Evolutionary conservation across 164 flowering plant species (phyloP).

Genomic region (Platanus orientalis): DNA sequence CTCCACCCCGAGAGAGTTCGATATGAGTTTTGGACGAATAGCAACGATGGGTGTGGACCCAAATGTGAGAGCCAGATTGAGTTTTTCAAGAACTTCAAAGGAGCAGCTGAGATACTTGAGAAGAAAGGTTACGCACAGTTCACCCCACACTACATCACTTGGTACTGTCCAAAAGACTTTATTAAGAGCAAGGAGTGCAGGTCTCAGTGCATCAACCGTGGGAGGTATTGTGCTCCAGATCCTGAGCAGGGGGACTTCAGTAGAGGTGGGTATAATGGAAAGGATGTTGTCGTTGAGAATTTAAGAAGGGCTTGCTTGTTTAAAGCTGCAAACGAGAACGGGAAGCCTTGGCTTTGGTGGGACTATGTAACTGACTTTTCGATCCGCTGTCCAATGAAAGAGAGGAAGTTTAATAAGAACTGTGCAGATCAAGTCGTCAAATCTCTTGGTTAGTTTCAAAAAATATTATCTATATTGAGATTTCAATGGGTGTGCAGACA

Average conservation of each 20-base stretch:
- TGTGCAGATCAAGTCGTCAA: conserved; percentile 63
- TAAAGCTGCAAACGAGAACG: conserved; percentile 62
- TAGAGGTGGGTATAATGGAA: conserved; percentile 71
- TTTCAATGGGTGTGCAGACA: too few species aligned
- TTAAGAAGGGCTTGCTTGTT: conserved; percentile 60
- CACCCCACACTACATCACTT: conserved; percentile 73
- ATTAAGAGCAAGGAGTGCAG: conserved; percentile 63
- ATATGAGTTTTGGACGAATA: conserved; percentile 78
- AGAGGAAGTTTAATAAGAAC: conserved; percentile 58
- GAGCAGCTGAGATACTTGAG: conserved; percentile 75
- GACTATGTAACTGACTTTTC: conserved; percentile 75
- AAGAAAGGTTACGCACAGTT: conserved; percentile 63
- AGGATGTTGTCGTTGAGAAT: conserved; percentile 70
- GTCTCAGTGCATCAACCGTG: conserved; percentile 79
- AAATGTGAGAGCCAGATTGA: conserved; percentile 68
- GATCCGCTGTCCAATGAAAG: conserved; percentile 79
- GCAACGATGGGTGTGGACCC: conserved; percentile 70
- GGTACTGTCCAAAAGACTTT: conserved; percentile 78
- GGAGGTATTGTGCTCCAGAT: conserved; percentile 84
- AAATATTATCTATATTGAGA: too few species aligned
- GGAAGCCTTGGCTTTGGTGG: conserved; percentile 89
- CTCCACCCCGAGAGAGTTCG: conserved; percentile 81
- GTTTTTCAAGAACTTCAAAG: conserved; percentile 65
- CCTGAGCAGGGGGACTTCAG: conserved; percentile 76
- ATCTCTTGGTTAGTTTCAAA: conserved; percentile 47